phyloP scores from a whole-genome alignment of 2,329 filamentous ascomycete genomes.

The Pyrenophora tritici-repentis region DNA sequence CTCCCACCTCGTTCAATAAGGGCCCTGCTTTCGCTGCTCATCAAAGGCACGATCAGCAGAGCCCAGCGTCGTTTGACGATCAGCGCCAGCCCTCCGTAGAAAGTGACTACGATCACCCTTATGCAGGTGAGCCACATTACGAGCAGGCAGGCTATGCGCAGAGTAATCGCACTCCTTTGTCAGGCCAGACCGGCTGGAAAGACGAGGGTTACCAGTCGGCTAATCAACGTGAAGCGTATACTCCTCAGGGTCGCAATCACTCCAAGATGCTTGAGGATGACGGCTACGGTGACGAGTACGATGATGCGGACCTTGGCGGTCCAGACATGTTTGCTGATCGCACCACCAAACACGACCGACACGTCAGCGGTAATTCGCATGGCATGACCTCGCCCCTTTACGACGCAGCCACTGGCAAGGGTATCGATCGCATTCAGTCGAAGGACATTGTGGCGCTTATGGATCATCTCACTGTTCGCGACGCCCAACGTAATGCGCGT shows the following conservation, averaged over 20 bases:
- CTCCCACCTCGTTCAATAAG: slow-evolving; percentile 39
- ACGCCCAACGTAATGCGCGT: slow-evolving; percentile 92
- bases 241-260: slow-evolving; percentile 53
- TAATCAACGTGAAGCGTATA: slow-evolving; percentile 59
- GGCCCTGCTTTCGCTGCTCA: slow-evolving; percentile 56
- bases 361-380: slow-evolving; percentile 88
- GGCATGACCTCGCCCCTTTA: slow-evolving; percentile 89
- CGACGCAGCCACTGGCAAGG: slow-evolving; percentile 83
- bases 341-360: slow-evolving; percentile 59
- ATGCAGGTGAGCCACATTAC: slow-evolving; percentile 43
- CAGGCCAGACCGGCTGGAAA: slow-evolving; percentile 61
- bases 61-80: slow-evolving; percentile 30
- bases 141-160: slow-evolving; percentile 38
- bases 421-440: slow-evolving; percentile 89
- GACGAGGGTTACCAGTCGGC: slow-evolving; percentile 93
- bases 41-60: slow-evolving; percentile 35
- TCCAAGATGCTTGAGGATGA: slow-evolving; percentile 60
- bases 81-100: slow-evolving; percentile 46
- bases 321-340: slow-evolving; percentile 54
- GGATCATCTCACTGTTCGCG: slow-evolving; percentile 97
- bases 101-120: slow-evolving; percentile 44
- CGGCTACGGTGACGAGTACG: slow-evolving; percentile 58
- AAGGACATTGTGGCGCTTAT: slow-evolving; percentile 97
- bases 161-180: slow-evolving; percentile 46
- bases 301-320: slow-evolving; percentile 46